Evolutionary conservation across 139 green algal genomes (phyloP).

Genomic region (Coelastrella sp.): DNA sequence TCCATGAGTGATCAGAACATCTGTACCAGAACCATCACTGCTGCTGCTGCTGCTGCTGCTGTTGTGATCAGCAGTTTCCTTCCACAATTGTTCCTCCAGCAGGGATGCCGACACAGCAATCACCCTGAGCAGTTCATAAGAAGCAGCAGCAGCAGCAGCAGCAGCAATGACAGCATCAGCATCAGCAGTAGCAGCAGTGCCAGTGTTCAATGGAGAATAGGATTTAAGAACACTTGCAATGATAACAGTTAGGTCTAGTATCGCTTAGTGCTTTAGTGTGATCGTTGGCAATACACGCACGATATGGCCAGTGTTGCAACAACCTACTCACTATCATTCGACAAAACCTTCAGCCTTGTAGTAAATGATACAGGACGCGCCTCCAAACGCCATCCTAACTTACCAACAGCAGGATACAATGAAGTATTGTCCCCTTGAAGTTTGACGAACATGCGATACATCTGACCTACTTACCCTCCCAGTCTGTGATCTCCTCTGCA

Average conservation of each 20-base stretch:
- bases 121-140: constrained; percentile 17
- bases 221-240: not conserved
- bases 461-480: constrained; percentile 17
- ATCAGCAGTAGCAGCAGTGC: constrained; percentile 20
- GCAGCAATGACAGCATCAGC: not conserved
- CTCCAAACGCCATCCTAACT: too few species aligned
- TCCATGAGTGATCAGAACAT: constrained; percentile 44
- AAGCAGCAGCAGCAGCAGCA: too few species aligned
- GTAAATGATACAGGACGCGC: too few species aligned
- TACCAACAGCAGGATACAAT: too few species aligned
- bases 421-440: too few species aligned
- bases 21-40: not conserved
- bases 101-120: constrained; percentile 24
- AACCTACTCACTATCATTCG: too few species aligned
- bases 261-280: too few species aligned
- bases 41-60: not conserved
- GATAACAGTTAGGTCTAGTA: not conserved
- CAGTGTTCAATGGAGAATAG: too few species aligned
- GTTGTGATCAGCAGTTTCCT: not conserved
- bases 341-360: too few species aligned
- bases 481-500: not conserved
- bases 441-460: too few species aligned
- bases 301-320: too few species aligned
- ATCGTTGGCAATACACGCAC: too few species aligned
- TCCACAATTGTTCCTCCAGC: not conserved